These are phyloP conservation scores for Cyclotella baltica DNA, from an alignment of 108 stramenopile species.

Conservation along the genomic window DNA sequence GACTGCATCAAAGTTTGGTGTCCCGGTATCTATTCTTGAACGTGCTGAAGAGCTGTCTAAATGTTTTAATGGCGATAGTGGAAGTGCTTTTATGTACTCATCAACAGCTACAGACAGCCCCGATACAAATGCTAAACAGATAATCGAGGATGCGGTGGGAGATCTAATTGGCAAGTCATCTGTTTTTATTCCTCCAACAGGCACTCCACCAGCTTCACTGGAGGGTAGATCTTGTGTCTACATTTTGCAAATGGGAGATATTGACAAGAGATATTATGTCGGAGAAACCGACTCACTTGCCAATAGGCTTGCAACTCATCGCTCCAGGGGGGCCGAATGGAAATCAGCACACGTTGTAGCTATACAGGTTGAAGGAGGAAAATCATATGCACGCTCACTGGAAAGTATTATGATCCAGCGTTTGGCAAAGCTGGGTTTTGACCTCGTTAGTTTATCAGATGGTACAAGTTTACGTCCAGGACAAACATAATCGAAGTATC, in stretches of 20 bases:
- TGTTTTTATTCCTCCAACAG: conserved; percentile 61
- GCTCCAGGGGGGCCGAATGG: conserved; percentile 67
- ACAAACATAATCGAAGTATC: neutral
- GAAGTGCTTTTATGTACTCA: neutral
- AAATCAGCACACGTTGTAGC: conserved; percentile 46
- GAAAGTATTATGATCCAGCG: conserved; percentile 80
- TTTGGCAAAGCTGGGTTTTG: conserved; percentile 66
- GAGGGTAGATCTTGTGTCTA: conserved; percentile 87
- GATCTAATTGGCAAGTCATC: neutral
- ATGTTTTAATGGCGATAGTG: conserved; percentile 16
- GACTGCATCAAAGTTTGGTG: conserved; percentile 83
- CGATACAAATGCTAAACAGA: conserved; percentile 17
- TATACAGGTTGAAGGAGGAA: conserved; percentile 65
- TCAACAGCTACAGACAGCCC: neutral
- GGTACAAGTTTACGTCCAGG: conserved; percentile 51
- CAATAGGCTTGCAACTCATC: conserved; percentile 71
- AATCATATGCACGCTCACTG: conserved; percentile 66
- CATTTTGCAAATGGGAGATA: conserved; percentile 62
- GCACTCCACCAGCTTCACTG: conserved; percentile 68
- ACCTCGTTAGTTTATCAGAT: conserved; percentile 68
- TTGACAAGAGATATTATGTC: conserved; percentile 68
- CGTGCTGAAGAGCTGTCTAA: conserved; percentile 75
- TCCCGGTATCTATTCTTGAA: conserved; percentile 70
- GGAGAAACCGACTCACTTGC: conserved; percentile 86
- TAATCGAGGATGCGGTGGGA: conserved; percentile 41